Conservation (phyloP, 768 basidiomycete genomes). For the Lentinula lateritia region DNA sequence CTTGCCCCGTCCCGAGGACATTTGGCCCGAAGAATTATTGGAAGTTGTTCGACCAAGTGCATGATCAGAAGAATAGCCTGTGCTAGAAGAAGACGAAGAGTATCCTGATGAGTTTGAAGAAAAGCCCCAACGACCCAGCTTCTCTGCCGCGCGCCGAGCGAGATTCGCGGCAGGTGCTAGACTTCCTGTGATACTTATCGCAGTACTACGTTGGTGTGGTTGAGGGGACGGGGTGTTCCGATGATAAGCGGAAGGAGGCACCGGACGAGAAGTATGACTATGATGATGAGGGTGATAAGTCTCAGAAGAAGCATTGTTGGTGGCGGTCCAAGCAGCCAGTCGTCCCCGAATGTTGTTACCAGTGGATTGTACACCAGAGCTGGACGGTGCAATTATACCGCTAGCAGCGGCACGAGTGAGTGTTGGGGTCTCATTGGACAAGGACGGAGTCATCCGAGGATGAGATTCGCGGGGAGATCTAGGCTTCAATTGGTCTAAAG, state of each 20-base stretch:
- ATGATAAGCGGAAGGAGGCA: constrained; percentile 16
- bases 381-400: constrained; percentile 35
- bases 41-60: constrained; percentile 34
- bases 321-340: constrained; percentile 43
- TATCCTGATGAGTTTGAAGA: constrained; percentile 39
- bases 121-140: constrained; percentile 59
- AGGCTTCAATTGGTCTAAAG: constrained; percentile 23
- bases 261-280: background rate
- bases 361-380: constrained; percentile 25
- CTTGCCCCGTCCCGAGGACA: constrained; percentile 25
- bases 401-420: constrained; percentile 35
- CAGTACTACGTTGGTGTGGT: constrained; percentile 40
- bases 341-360: constrained; percentile 41
- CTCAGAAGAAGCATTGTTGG: constrained; percentile 14
- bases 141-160: constrained; percentile 74
- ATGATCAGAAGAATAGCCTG: constrained; percentile 32
- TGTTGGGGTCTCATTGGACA: constrained; percentile 32
- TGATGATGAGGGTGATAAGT: constrained; percentile 9
- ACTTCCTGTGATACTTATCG: constrained; percentile 66
- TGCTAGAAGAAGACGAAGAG: constrained; percentile 42
- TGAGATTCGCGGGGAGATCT: constrained; percentile 27
- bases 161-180: constrained; percentile 70
- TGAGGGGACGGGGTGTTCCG: constrained; percentile 7
- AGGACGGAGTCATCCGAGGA: constrained; percentile 15
- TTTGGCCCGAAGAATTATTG: constrained; percentile 27